A percentile compares a stretch with the other conserved stretches of the same genome.
These are phyloP conservation scores for Benincasa hispida DNA, from an alignment of 306 rosid species.

Conservation along the genomic window DNA sequence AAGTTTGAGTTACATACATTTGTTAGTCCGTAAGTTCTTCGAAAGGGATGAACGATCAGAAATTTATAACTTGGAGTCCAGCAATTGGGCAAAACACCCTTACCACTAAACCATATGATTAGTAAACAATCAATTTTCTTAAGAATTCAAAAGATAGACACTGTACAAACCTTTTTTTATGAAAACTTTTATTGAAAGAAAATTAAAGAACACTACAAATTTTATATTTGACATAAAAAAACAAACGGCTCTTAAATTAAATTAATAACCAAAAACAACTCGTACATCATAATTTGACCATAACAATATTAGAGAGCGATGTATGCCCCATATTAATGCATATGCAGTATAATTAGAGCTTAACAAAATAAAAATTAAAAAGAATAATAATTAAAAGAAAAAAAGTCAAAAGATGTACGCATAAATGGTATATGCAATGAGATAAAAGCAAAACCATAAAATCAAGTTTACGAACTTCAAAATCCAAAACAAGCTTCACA, in stretches of 20 bases:
- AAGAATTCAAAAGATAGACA: neutral
- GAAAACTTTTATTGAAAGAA: too few relatives aligned
- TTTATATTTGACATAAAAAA: neutral
- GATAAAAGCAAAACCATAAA: neutral
- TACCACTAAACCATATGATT: neutral
- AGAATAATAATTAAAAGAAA: too few relatives aligned
- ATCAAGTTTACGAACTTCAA: neutral
- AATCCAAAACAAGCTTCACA: constrained; percentile 17
- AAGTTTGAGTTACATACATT: neutral
- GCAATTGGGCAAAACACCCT: neutral
- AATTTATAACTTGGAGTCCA: neutral
- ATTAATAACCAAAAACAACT: neutral
- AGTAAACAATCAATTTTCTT: neutral
- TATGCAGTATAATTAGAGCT: neutral
- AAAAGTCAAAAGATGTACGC: neutral
- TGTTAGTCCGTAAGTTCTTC: neutral
- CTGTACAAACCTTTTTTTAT: neutral
- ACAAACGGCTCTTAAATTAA: neutral
- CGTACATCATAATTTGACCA: neutral
- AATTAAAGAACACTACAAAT: neutral
- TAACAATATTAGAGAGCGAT: neutral
- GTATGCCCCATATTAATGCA: neutral
- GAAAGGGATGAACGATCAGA: neutral
- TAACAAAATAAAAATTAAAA: too few relatives aligned
- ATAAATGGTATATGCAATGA: neutral